Base-by-base conservation (phyloP, 2,329 filamentous ascomycete genomes). In the Aspergillus sp. region DNA sequence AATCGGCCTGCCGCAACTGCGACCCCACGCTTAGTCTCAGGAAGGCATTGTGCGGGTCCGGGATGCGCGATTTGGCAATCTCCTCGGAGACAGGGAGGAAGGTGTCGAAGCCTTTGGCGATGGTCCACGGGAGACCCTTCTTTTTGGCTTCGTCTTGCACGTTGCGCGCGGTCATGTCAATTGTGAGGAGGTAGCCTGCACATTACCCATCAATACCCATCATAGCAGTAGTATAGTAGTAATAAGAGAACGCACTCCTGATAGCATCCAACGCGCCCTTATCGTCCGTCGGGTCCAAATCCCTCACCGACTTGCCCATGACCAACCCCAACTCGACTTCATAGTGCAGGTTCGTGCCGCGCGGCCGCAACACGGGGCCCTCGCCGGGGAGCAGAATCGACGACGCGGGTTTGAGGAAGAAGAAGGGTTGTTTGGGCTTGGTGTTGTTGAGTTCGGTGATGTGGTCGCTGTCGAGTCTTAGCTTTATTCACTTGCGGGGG, bases 81-180 rank as follows among this genome's bases (percentile, higher is more conserved):
- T 87, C 75, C 53, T 84, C 75, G 66, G 85, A 88, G 62, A 98
- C 79, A 48, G 93, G 93, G 44, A 94, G 77, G 74, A 98, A 98
- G 3, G 93, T 97, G 68, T 98, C 93, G 66, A 97, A 98, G 41
- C 93, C 93, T 75, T 98, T 98, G 57, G 88, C 85, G 56, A 96
- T 96, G 60, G 83, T 82, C 93, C 93, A 98, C 5, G 93, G 93
- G 10, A 97, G 82, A 33, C 93, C 89, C 76, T 93, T 95, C 72
- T 86, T 88, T 80, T 97, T 98, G 55, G 91, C 91, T 73, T 96
- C 89, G 59, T 95, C 87, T 72, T 98, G 93, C 5, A 88, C 81
- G 69, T 97, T 97, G 55, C 93, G 86, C 1, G 86, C 93, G 7
- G 93, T 98, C 88, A 98, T 94, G 71, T 98, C 93, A 61, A 98